Evolutionary conservation across 2,329 filamentous ascomycete species (phyloP).

Genomic region (Chaetomium globosum): DNA sequence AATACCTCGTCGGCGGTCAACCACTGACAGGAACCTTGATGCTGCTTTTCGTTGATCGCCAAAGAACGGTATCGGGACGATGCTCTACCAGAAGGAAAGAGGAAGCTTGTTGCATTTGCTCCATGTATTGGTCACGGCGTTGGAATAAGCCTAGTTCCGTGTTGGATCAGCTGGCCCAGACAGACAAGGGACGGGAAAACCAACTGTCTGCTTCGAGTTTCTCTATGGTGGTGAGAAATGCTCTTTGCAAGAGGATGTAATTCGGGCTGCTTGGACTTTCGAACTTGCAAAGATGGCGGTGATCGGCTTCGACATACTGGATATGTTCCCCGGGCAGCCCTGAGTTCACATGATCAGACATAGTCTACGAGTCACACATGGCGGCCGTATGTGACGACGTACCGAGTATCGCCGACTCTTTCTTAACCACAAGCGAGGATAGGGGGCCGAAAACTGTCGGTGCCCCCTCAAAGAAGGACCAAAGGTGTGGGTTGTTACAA

Average conservation of each 20-base stretch:
- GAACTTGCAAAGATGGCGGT: conserved; percentile 39
- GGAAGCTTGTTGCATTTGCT: conserved; percentile 28
- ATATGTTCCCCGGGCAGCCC: conserved; percentile 32
- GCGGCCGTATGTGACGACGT: background rate
- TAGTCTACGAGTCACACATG: background rate
- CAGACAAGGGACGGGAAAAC: background rate
- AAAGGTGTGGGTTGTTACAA: conserved; percentile 32
- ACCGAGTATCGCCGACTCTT: conserved; percentile 33
- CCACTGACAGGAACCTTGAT: conserved; percentile 29
- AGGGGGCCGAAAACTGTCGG: conserved; percentile 29
- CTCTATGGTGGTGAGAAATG: conserved; percentile 29
- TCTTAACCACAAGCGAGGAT: conserved; percentile 35
- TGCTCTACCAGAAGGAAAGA: conserved; percentile 28
- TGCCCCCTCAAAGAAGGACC: conserved; percentile 38
- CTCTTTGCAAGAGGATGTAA: conserved; percentile 30
- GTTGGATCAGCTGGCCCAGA: background rate
- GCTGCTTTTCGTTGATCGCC: conserved; percentile 27
- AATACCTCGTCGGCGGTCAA: background rate
- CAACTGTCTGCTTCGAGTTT: background rate
- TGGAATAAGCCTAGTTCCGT: background rate
- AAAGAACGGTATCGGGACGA: conserved; percentile 30
- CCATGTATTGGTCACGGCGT: conserved; percentile 1
- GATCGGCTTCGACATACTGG: conserved; percentile 36
- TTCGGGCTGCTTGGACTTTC: conserved; percentile 29
- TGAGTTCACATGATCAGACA: conserved; percentile 10